Percentiles rank a stretch among this genome's conserved stretches.
These are phyloP conservation scores for Alternaria tenuissima DNA, from an alignment of 2,329 filamentous ascomycete genomes.

Conservation along the genomic window DNA sequence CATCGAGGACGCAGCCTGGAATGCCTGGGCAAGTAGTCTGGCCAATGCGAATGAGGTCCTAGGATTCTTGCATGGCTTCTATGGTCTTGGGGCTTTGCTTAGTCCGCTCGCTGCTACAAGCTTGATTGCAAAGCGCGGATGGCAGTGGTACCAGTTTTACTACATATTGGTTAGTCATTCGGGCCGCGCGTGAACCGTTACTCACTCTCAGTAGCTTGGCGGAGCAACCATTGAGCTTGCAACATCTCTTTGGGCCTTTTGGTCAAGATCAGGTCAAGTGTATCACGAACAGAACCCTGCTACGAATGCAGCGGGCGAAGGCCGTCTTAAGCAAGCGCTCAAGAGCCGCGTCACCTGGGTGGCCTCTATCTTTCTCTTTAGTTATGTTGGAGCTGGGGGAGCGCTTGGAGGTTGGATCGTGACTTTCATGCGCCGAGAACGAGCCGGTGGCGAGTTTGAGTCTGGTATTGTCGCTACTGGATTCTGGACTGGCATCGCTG, in stretches of 20 bases:
- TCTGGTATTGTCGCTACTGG: slow-evolving; percentile 77
- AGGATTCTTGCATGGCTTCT: slow-evolving; percentile 73
- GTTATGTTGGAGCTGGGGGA: slow-evolving; percentile 80
- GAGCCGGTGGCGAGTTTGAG: slow-evolving; percentile 71
- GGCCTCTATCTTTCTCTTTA: slow-evolving; percentile 73
- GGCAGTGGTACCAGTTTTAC: slow-evolving; percentile 76
- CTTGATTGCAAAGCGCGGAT: slow-evolving; percentile 67
- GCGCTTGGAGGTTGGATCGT: slow-evolving; percentile 80
- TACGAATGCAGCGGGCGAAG: slow-evolving; percentile 49
- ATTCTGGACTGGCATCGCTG: slow-evolving; percentile 81
- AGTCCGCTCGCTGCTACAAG: slow-evolving; percentile 73
- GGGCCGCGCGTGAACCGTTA: background rate
- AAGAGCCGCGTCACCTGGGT: slow-evolving; percentile 69
- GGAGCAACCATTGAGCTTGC: slow-evolving; percentile 64
- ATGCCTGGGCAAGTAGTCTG: slow-evolving; percentile 73
- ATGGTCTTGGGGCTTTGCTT: slow-evolving; percentile 73
- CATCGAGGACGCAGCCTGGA: slow-evolving; percentile 67
- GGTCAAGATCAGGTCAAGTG: slow-evolving; percentile 64
- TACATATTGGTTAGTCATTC: slow-evolving; percentile 65
- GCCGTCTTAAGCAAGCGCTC: slow-evolving; percentile 60
- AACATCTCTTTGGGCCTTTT: slow-evolving; percentile 65
- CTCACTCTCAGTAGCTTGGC: slow-evolving; percentile 38
- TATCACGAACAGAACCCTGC: slow-evolving; percentile 61
- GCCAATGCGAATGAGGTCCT: slow-evolving; percentile 74
- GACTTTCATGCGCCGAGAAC: slow-evolving; percentile 79